Evolutionary conservation across 345 rosid species (phyloP), one percentile per base, ranked within the genome.

Genomic region (Syzygium oleosum): DNA sequence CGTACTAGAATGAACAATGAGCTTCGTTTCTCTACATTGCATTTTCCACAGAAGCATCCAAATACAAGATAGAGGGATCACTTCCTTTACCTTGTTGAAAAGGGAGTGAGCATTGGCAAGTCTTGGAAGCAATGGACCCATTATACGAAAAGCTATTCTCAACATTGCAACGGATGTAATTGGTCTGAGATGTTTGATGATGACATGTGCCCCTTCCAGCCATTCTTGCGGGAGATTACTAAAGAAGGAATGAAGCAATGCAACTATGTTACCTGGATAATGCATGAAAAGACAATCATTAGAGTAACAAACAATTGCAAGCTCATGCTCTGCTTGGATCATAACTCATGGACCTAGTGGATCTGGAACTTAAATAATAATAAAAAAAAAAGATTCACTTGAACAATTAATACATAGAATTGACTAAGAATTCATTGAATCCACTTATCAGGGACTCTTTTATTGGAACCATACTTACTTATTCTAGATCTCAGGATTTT

Each of bases 151-250:
- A 52, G 91, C 96, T 89, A 96, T 96, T 93, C 99, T 93, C 90
- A 97, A 90, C 99, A 98, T 95, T 84, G 98, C 98, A 63, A 97
- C 96, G 54, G 99, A 96, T 85, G 97, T 95, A 85, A 98, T 92
- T 10, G 99, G 99, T 92, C 95, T 92, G 83, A 98, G 97, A 91
- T 98, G 94, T 91, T 92, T 93, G 87, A 96, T 91, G 91, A 98
- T 94, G 85, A 84, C 90, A 87, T 96, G 98, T 1, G 98, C 94
- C 88, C 98, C 96, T 87, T 98, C 99, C 87, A 98, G 94, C 99
- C 99, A 98, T 94, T 98, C 99, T 87, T 96, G 99, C 52, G 99
- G 99, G 87, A 98, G 98, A 90, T 96, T 97, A 88, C 98, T 92
- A 91, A 96, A 98, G 97, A 98, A 95, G 84, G 98, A 93, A 92